Evolutionary conservation across 768 basidiomycete genomes (phyloP), one percentile per base, ranked within the genome.

Genomic region (Grammothele lineata): DNA sequence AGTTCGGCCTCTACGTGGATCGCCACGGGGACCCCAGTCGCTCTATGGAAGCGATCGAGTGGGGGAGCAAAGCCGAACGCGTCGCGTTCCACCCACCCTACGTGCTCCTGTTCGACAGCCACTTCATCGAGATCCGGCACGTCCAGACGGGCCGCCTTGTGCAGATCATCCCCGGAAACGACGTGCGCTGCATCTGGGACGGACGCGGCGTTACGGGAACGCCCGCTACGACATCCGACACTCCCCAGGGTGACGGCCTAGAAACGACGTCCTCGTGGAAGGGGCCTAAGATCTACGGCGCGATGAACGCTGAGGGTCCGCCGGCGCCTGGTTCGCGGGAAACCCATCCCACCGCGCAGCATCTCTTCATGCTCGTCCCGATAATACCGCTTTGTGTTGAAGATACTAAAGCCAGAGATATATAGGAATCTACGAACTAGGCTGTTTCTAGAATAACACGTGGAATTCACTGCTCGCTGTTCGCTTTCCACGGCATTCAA

Each of bases 1-100:
- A 92, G 64, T 94, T 96, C 51, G 93, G 92, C 11, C 75, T 96
- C 32, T 95, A 89, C 57, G 92, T 96, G 23, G 83, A 94, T 65
- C 83, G 89, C 30, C 89, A 92, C 49, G 94, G 94, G n/a, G 82
- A 86, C 45, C 89, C 90, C 1, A 87, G 82, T 55, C 81, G 90
- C 23, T 57, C 68, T 4, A 70, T 76, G 14, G 77, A 78, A n/a
- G 82, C 83, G 4, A 86, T 96, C 45, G 94, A 98, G 64, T 98
- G 92, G 92, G 94, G 97, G 64, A 90, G 92, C 15, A 85, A 79
- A 0, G 91, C 90, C 0, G 90, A 93, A 54, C 83, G 81, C 25
- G 90, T 90, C 19, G 91, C 92, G 2, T 83, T 89, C 69, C 92
- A 94, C 61, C 79, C 85, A 36, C 93, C 92, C 1, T 92, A 92